These are phyloP conservation scores for Mortierella sp. DNA, from an alignment of 371 early-diverging fungal genomes.

Conservation along the genomic window DNA sequence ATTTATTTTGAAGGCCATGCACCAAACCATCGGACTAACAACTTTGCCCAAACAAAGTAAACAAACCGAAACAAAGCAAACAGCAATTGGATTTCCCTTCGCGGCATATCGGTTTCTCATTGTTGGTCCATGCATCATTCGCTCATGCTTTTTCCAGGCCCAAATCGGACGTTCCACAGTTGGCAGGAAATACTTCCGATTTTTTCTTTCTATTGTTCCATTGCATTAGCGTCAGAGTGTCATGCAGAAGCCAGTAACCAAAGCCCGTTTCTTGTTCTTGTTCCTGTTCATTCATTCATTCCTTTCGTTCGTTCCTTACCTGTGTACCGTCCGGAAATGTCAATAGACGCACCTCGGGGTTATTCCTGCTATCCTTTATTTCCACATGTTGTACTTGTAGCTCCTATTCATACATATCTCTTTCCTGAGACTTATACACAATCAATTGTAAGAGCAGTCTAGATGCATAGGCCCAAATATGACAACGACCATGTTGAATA, in stretches of 20 bases:
- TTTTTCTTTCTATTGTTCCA: not conserved
- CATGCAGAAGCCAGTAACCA: not conserved
- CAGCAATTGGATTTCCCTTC: not conserved
- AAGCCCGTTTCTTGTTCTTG: not conserved
- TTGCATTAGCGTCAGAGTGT: not conserved
- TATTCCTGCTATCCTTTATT: not conserved
- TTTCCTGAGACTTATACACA: not conserved
- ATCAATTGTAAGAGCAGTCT: not conserved
- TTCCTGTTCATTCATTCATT: not conserved
- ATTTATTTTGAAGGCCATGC: not conserved
- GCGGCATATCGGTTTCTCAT: not conserved
- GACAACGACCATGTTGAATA: no score
- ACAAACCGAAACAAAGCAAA: not conserved
- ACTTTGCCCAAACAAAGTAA: not conserved
- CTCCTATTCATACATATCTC: not conserved
- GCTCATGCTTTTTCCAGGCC: not conserved
- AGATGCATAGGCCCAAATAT: not conserved
- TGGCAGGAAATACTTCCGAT: not conserved
- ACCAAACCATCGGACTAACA: not conserved
- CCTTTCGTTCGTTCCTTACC: not conserved
- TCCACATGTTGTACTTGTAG: not conserved
- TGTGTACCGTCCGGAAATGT: not conserved
- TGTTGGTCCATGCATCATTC: not conserved
- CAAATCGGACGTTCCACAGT: not conserved
- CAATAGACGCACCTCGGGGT: not conserved